phyloP scores from a whole-genome alignment of 73 alveolate genomes.

The Paramecium caudatum region DNA sequence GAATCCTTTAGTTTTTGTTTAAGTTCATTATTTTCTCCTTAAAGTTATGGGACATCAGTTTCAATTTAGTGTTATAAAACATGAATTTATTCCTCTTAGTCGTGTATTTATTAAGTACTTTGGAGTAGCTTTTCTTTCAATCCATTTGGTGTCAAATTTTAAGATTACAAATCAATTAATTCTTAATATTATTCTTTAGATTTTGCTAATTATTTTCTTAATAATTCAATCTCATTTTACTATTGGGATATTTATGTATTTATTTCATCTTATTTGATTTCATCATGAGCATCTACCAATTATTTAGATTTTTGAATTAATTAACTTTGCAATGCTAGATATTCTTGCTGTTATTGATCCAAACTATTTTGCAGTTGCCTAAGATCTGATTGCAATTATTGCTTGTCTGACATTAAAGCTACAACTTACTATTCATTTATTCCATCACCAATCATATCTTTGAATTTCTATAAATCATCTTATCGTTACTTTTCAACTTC shows the following conservation, averaged over 20 bases:
- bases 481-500: slow-evolving; percentile 34
- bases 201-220: not conserved
- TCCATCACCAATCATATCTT: not conserved
- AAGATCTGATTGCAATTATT: not conserved
- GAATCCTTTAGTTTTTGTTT: not conserved
- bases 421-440: not conserved
- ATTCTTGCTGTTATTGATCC: not conserved
- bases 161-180: not conserved
- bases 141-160: not conserved
- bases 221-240: not conserved
- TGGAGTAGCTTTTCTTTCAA: not conserved
- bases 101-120: not conserved
- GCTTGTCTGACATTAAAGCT: not conserved
- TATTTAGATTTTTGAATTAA: not conserved
- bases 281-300: not conserved
- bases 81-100: slow-evolving; percentile 21
- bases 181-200: slow-evolving; percentile 39
- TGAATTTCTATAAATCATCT: slow-evolving; percentile 6
- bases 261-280: not conserved
- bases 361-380: not conserved
- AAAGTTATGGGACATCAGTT: not conserved
- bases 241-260: not conserved
- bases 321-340: not conserved
- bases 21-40: not conserved
- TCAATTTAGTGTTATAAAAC: not conserved